A percentile compares a stretch with the other conserved stretches of the same genome.
These are phyloP conservation scores for Epichloe sibirici DNA, from an alignment of 2,329 filamentous ascomycete species.

Conservation along the genomic window DNA sequence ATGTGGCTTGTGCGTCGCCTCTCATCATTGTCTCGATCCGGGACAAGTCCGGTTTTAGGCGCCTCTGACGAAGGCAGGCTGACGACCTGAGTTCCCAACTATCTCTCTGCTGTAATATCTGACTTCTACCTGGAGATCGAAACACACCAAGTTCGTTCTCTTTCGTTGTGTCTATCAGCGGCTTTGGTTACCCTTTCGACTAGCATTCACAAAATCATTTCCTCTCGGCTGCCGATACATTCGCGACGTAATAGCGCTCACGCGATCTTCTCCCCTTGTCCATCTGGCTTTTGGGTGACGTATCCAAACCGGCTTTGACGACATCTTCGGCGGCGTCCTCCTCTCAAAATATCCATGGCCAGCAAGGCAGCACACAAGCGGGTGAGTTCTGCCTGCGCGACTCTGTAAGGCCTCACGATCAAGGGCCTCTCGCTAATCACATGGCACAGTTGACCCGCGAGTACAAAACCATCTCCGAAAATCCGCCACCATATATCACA, in stretches of 20 bases:
- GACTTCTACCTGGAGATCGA: not conserved
- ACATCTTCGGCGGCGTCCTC: not conserved
- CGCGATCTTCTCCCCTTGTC: not conserved
- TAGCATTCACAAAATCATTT: not conserved
- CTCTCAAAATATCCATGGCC: constrained; percentile 39
- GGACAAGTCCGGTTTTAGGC: constrained; percentile 1
- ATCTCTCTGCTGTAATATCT: too few species aligned
- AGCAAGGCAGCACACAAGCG: constrained; percentile 63
- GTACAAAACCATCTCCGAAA: constrained; percentile 51
- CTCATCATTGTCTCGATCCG: not conserved
- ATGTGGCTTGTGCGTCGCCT: not conserved
- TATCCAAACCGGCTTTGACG: constrained; percentile 1
- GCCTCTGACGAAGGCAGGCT: not conserved
- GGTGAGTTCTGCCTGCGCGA: constrained; percentile 29
- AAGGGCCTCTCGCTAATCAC: constrained; percentile 11
- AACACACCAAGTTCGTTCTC: not conserved
- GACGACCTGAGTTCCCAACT: not conserved
- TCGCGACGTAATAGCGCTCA: not conserved
- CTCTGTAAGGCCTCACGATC: not conserved
- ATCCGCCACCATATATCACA: constrained; percentile 77
- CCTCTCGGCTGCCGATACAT: not conserved
- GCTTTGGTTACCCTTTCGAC: not conserved
- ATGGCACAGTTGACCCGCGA: constrained; percentile 43
- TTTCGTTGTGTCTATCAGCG: not conserved
- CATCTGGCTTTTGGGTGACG: constrained; percentile 13